Base-by-base conservation (phyloP, 306 rosid species). In the Datisca glomerata region DNA sequence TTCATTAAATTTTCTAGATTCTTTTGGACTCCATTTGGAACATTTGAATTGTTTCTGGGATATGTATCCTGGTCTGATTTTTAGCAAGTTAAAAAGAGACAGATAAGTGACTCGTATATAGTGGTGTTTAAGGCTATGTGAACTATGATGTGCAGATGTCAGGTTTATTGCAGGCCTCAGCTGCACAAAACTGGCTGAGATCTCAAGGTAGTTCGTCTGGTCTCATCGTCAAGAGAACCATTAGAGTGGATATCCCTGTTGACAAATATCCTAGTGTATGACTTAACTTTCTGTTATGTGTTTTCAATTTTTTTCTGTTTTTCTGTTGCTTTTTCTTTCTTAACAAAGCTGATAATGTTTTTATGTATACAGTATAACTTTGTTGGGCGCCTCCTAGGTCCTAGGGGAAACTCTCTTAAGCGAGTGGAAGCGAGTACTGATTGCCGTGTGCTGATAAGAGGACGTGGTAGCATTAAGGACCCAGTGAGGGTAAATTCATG, bases 401-500 rank as follows among this genome's bases (percentile, higher is more conserved):
- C 98, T 15, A 75, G 98, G 58, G 98, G 98, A 21, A 91, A 91
- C 77, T 91, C 98, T 55, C 80, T 91, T 19, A 91, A 91, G 79
- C 83, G 98, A 36, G 96, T 91, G 50, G 98, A 91, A 75, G 94
- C 76, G 31, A 84, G 52, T 47, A 91, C 98, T 0, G 98, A 80
- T 11, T 91, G 96, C 21, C 98, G 96, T 59, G 98, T 91, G 61
- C 63, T 91, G 73, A 91, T 91, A 65, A 78, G 98, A 70, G 98
- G 98, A 36, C 81, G 81, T 40, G 98, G 98, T 59, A 91, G 98
- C 92, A 91, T 91, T 51, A 91, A 91, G 69, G 98, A 91, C 68
- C 79, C 86, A 35, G 21, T 76, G 20, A 72, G 72, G 83, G 98
- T 91, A 75, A 84, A 4, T 53, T 40, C 63, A n/a, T 45, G 49